Conservation (phyloP, 805 yeast species). For the Metschnikowia dekortorum region DNA sequence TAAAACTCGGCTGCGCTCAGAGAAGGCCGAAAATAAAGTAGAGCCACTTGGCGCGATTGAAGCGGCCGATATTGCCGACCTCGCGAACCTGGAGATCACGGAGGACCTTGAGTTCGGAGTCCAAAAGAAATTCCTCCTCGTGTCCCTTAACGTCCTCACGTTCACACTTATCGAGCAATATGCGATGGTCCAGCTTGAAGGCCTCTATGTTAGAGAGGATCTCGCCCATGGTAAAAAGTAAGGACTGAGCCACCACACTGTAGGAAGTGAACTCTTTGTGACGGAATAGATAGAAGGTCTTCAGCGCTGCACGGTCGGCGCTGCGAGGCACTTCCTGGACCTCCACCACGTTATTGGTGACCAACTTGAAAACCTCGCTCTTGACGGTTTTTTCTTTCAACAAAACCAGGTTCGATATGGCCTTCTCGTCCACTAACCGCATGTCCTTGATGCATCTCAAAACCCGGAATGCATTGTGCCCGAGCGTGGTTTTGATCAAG, state of each 20-base stretch:
- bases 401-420: constrained; percentile 68
- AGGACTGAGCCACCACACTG: constrained; percentile 33
- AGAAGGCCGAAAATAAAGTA: constrained; percentile 47
- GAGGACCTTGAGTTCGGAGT: constrained; percentile 71
- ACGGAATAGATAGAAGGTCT: constrained; percentile 80
- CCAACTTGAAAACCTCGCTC: constrained; percentile 60
- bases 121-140: constrained; percentile 68
- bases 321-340: constrained; percentile 93
- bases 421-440: constrained; percentile 79
- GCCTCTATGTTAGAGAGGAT: constrained; percentile 46
- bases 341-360: constrained; percentile 70
- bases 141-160: constrained; percentile 87
- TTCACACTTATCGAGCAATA: constrained; percentile 72
- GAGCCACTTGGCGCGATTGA: constrained; percentile 51
- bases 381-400: constrained; percentile 76
- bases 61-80: constrained; percentile 48
- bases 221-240: constrained; percentile 52
- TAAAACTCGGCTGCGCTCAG: background rate
- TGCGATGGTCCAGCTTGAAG: constrained; percentile 55
- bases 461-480: constrained; percentile 64
- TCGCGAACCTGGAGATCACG: constrained; percentile 57
- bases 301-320: constrained; percentile 84
- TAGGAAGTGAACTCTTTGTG: constrained; percentile 43
- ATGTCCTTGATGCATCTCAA: constrained; percentile 70
- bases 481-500: constrained; percentile 56